Percentiles rank a stretch among this genome's conserved stretches.
Conservation (phyloP, 2,329 filamentous ascomycete genomes). For the Ophiocordyceps unilateralis region DNA sequence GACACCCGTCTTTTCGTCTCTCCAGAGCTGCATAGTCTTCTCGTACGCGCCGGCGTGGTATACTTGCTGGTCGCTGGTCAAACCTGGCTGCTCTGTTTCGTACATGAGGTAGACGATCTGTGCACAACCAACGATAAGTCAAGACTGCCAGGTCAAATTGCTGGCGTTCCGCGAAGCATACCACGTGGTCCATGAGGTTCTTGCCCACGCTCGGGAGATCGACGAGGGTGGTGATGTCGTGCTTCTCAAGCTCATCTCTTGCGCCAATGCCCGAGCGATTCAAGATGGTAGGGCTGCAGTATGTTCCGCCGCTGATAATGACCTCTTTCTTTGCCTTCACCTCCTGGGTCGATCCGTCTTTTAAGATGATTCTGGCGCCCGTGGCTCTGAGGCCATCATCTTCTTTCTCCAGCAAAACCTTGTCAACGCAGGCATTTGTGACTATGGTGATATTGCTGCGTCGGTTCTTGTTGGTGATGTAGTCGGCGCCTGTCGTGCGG, state of each 20-base stretch:
- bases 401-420: conserved; percentile 25
- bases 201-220: conserved; percentile 31
- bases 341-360: conserved; percentile 3
- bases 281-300: conserved; percentile 32
- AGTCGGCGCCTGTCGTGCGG: conserved; percentile 36
- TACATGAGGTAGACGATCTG: conserved; percentile 43
- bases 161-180: not conserved
- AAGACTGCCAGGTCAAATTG: not conserved
- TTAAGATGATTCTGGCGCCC: conserved; percentile 22
- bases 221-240: conserved; percentile 22
- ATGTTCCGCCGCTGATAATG: conserved; percentile 28
- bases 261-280: conserved; percentile 35
- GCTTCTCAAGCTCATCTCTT: conserved; percentile 20
- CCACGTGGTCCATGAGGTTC: conserved; percentile 29
- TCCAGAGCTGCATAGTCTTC: conserved; percentile 35
- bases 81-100: conserved; percentile 29
- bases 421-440: conserved; percentile 32
- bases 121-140: not conserved
- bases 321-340: conserved; percentile 17
- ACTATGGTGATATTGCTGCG: conserved; percentile 27
- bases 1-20: conserved; percentile 38
- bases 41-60: conserved; percentile 35
- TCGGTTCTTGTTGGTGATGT: conserved; percentile 21
- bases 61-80: conserved; percentile 36
- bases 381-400: conserved; percentile 20